Base-by-base conservation (phyloP, 768 basidiomycete genomes). In the Mycena kentingensis region DNA sequence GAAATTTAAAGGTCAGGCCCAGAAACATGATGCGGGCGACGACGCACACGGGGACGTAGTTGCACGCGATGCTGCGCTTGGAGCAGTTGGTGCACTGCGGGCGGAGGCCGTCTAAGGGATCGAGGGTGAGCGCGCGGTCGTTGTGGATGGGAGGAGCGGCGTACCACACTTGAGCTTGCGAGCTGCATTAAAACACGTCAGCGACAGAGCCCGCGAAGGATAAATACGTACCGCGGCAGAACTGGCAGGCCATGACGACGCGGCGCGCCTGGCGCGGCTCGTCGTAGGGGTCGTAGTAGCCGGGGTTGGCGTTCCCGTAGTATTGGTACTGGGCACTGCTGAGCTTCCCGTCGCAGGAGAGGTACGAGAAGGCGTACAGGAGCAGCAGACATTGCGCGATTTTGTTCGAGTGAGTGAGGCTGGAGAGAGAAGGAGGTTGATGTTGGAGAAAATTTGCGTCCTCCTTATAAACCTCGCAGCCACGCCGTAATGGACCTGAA, bases 171-270 rank as follows among this genome's bases (percentile, higher is more conserved):
- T 88, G 49, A 89, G 66, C 67, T 88, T 88, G 54, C 86, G 76
- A 5, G 82, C 86, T 88, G 58, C 5, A 52, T 27, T 42, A 35
- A 11, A 36, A 35, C 57, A 21, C 24, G 21, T 46, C 10, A 50
- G 43, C 19, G 16, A 21, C 38, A 44, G 49, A n/a, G 28, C 46
- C 15, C 22, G 35, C 31, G 15, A 42, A 36, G 10, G 58, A 5
- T 55, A 8, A 38, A 39, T n/a, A 52, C 68, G 50, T 58, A 84
- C 87, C 83, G 67, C 87, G 73, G 65, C 87, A 89, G 62, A 88
- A 89, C 49, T 79, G 77, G 62, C 87, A 89, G 6, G 87, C 87
- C 84, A 89, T 87, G 1, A 82, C 78, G 0, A 80, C 85, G 48
- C 85, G 60, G 53, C 75, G 70, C 5, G 77, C 74, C 15, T 21